These are phyloP conservation scores for Fusarium sp. DNA, from an alignment of 2,329 filamentous ascomycete genomes.

Conservation along the genomic window DNA sequence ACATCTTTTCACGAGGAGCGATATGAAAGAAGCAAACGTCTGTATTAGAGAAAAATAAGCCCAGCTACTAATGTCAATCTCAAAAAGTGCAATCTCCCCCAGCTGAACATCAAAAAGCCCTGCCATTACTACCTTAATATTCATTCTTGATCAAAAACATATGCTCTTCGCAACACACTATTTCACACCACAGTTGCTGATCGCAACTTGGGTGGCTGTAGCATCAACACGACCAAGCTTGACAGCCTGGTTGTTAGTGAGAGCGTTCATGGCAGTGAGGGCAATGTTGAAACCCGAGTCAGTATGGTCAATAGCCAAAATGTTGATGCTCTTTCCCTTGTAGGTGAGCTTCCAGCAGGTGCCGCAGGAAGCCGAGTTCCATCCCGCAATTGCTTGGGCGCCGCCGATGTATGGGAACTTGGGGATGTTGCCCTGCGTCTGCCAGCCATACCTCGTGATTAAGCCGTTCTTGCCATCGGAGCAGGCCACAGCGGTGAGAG, in stretches of 20 bases:
- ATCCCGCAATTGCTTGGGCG: conserved; percentile 59
- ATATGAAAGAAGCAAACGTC: neutral
- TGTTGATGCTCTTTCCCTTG: conserved; percentile 60
- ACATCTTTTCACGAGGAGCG: neutral
- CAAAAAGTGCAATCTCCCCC: neutral
- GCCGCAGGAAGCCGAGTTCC: conserved; percentile 68
- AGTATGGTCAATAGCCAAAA: conserved; percentile 66
- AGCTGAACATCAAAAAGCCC: neutral
- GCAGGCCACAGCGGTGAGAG: conserved; percentile 69
- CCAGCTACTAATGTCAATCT: neutral
- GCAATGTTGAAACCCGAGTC: conserved; percentile 64
- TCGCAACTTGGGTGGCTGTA: conserved; percentile 54
- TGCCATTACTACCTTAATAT: neutral
- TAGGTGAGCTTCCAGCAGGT: conserved; percentile 68
- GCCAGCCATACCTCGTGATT: conserved; percentile 69
- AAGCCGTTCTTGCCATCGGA: conserved; percentile 76
- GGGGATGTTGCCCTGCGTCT: conserved; percentile 61
- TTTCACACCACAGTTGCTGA: conserved; percentile 52
- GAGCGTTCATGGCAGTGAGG: conserved; percentile 62
- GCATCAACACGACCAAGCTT: conserved; percentile 65
- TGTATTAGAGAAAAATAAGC: neutral
- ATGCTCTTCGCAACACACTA: neutral
- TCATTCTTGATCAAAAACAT: neutral
- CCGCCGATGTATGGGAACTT: conserved; percentile 67
- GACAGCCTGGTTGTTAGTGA: conserved; percentile 63